Base-by-base conservation (phyloP, 495 filamentous ascomycete genomes). In the Penicillium silybi region DNA sequence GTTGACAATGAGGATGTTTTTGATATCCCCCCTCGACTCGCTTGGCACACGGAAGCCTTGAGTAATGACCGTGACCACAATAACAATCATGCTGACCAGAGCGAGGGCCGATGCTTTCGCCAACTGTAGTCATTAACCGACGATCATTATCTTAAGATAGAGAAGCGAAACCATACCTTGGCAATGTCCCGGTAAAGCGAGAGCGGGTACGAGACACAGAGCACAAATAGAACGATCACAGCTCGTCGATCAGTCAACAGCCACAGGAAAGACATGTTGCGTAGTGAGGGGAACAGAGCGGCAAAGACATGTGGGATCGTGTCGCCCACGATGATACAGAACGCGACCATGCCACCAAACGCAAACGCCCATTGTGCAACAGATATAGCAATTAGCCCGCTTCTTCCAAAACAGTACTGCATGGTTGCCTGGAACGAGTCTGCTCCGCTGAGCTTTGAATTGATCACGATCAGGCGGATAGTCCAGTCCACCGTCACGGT, bases 281-380 rank as follows among this genome's bases (percentile, higher is more conserved):
- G 66, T 26, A 97, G 66, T 6, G 80, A 81, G 2, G 95, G 93
- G 68, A 92, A 95, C 9, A 96, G 61, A 10, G 91, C 89, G 16
- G 73, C 71, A 57, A 97, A 63, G 27, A 98, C 93, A 68, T 90
- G 89, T 0, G 93, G 93, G 58, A 98, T 96, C 1, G 88, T 88
- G 66, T 98, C 93, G 19, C 93, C 93, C 20, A 98, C 86, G 66
- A 98, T 97, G 50, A 98, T 89, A 49, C 92, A 93, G 71, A 96
- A 98, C 18, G 95, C 95, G 37, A 97, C 80, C 95, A 97, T 97
- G 44, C 95, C 93, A 39, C 93, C 95, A 69, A 97, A 98, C 41
- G 95, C 93, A 78, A 98, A 98, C 32, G 88, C 88, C 89, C 91
- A 97, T 71, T 98, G 93, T 32, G 93, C 93, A 45, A 83, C 66